These are phyloP conservation scores for Erucastrum elatum DNA, from an alignment of 345 rosid genomes.

Conservation along the genomic window DNA sequence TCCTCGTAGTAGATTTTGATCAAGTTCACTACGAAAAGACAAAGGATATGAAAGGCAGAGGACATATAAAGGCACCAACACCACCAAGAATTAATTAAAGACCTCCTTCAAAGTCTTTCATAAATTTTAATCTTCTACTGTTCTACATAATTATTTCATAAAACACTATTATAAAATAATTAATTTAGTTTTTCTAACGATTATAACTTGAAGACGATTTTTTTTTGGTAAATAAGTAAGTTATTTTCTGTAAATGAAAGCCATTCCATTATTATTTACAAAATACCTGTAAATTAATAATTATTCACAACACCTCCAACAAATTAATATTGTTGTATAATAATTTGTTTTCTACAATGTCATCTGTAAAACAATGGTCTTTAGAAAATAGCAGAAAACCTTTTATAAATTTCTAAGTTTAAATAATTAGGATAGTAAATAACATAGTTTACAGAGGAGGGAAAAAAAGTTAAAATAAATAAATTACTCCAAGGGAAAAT, in stretches of 20 bases:
- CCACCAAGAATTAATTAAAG: slow-evolving; percentile 83
- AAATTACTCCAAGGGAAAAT: slow-evolving; percentile 1
- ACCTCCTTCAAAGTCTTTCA: slow-evolving; percentile 92
- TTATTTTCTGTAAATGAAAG: background rate
- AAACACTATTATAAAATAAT: background rate
- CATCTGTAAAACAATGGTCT: background rate
- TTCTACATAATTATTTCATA: background rate
- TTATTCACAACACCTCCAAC: background rate
- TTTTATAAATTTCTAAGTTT: background rate
- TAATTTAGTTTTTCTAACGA: background rate
- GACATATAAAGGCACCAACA: slow-evolving; percentile 81
- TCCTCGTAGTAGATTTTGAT: background rate
- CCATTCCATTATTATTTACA: background rate
- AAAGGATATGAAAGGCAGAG: background rate
- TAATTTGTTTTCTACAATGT: background rate
- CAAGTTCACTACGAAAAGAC: slow-evolving; percentile 12
- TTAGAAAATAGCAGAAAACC: background rate
- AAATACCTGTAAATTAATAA: too few relatives aligned
- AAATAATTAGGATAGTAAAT: background rate
- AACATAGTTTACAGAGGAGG: background rate
- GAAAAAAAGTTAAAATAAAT: slow-evolving; percentile 1
- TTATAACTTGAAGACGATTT: background rate
- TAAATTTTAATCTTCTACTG: background rate
- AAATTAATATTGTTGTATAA: background rate
- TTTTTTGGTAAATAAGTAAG: background rate